These are phyloP conservation scores for Kwoniella sp. DNA, from an alignment of 768 basidiomycete genomes.

Conservation along the genomic window DNA sequence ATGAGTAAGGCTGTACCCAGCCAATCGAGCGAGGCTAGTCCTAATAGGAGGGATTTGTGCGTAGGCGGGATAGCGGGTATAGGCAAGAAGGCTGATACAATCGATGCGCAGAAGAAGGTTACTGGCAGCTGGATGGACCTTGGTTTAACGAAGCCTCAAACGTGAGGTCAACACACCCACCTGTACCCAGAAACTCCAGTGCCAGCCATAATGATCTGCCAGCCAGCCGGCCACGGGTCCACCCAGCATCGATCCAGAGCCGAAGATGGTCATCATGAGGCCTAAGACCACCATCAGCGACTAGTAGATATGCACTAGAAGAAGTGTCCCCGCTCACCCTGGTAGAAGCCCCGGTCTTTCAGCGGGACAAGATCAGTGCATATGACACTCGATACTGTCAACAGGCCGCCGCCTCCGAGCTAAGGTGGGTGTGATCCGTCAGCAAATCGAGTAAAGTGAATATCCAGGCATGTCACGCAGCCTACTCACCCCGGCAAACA, in stretches of 20 bases:
- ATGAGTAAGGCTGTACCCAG: constrained; percentile 40
- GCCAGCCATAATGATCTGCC: constrained; percentile 47
- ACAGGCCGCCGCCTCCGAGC: constrained; percentile 46
- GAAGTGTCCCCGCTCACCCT: constrained; percentile 33
- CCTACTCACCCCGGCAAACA: constrained; percentile 35
- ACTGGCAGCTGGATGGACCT: constrained; percentile 33
- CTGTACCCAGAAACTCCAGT: constrained; percentile 43
- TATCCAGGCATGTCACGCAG: background rate
- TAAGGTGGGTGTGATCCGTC: background rate
- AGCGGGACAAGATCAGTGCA: constrained; percentile 47
- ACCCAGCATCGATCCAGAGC: constrained; percentile 44
- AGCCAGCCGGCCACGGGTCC: constrained; percentile 46
- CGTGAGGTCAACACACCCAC: constrained; percentile 17
- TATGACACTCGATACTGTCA: constrained; percentile 47
- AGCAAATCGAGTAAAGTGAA: background rate
- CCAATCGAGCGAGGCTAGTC: constrained; percentile 44
- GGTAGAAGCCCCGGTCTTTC: constrained; percentile 45
- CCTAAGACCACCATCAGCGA: constrained; percentile 18
- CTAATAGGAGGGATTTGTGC: constrained; percentile 28
- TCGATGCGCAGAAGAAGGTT: constrained; percentile 32
- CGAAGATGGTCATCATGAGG: constrained; percentile 49
- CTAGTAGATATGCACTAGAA: too few relatives aligned
- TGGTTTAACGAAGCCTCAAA: background rate
- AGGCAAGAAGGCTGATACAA: constrained; percentile 39
- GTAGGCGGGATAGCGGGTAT: constrained; percentile 29